These are phyloP conservation scores for Aspergillus tanneri DNA, from an alignment of 2,329 filamentous ascomycete genomes.

Conservation along the genomic window DNA sequence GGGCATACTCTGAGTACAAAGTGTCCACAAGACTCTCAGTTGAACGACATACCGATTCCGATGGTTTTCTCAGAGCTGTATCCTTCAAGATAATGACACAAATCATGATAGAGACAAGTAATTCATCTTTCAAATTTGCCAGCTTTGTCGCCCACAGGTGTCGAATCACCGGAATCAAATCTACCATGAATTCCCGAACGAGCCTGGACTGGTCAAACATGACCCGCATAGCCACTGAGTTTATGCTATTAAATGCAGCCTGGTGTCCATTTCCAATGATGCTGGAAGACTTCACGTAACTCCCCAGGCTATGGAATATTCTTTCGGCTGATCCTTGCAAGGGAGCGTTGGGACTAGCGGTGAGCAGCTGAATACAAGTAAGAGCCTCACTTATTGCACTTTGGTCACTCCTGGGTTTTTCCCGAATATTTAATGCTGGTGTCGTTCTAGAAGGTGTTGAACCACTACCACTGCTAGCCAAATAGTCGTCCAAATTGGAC, in stretches of 20 bases:
- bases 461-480: conserved; percentile 26
- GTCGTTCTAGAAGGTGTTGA: conserved; percentile 33
- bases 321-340: conserved; percentile 56
- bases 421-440: conserved; percentile 26
- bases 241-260: conserved; percentile 72
- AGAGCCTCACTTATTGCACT: conserved; percentile 57
- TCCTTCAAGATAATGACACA: conserved; percentile 61
- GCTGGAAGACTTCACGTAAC: conserved; percentile 61
- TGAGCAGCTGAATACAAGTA: conserved; percentile 64
- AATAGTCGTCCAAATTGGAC: conserved; percentile 28
- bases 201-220: conserved; percentile 68
- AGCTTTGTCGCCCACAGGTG: conserved; percentile 76
- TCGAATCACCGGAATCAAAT: conserved; percentile 68
- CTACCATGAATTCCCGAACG: conserved; percentile 58
- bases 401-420: conserved; percentile 30
- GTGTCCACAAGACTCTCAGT: conserved; percentile 67
- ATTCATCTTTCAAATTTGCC: conserved; percentile 68
- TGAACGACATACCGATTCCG: conserved; percentile 41
- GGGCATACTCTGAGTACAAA: conserved; percentile 76
- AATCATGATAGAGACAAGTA: conserved; percentile 69
- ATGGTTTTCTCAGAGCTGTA: conserved; percentile 33
- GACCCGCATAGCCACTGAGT: conserved; percentile 64
- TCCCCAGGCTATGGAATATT: conserved; percentile 58
- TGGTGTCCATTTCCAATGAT: conserved; percentile 66
- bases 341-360: conserved; percentile 67